Evolutionary conservation across 2,329 filamentous ascomycete species (phyloP).

Genomic region (Coniochaeta hoffmannii): DNA sequence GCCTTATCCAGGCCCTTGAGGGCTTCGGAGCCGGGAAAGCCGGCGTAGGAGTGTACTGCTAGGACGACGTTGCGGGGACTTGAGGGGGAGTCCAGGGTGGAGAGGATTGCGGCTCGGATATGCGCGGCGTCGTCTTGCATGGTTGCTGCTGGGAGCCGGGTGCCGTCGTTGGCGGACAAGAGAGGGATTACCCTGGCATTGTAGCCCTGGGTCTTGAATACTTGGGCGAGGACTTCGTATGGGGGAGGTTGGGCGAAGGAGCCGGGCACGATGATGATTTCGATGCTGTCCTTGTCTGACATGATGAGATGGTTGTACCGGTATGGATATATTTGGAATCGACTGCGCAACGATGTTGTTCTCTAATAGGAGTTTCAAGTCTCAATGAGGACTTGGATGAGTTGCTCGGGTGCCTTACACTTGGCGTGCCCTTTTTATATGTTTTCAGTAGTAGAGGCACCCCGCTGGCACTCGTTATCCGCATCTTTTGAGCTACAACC

Average conservation of each 20-base stretch:
- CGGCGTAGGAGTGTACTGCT: conserved; percentile 25
- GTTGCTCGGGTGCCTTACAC: too few species aligned
- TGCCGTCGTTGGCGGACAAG: conserved; percentile 11
- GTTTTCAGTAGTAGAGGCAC: too few species aligned
- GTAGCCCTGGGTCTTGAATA: conserved; percentile 3
- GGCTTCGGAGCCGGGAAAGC: conserved; percentile 21
- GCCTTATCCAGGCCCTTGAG: conserved; percentile 18
- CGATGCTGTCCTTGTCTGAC: not conserved
- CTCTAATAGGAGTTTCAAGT: too few species aligned
- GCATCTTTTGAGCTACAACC: too few species aligned
- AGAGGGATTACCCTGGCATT: conserved; percentile 4
- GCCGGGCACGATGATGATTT: conserved; percentile 7
- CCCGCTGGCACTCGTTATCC: too few species aligned
- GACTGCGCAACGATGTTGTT: too few species aligned
- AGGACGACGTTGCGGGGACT: conserved; percentile 17
- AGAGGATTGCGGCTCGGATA: conserved; percentile 5
- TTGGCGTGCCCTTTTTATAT: too few species aligned
- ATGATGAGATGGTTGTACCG: not conserved
- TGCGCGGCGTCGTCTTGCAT: conserved; percentile 11
- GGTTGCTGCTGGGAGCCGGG: conserved; percentile 6
- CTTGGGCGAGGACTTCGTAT: conserved; percentile 4
- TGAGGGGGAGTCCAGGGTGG: conserved; percentile 14
- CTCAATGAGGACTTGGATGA: too few species aligned
- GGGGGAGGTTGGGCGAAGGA: conserved; percentile 5
- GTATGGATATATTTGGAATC: too few species aligned